Evolutionary conservation across 1,139 yeast genomes (phyloP).

Genomic region (Protomyces macrosporus): DNA sequence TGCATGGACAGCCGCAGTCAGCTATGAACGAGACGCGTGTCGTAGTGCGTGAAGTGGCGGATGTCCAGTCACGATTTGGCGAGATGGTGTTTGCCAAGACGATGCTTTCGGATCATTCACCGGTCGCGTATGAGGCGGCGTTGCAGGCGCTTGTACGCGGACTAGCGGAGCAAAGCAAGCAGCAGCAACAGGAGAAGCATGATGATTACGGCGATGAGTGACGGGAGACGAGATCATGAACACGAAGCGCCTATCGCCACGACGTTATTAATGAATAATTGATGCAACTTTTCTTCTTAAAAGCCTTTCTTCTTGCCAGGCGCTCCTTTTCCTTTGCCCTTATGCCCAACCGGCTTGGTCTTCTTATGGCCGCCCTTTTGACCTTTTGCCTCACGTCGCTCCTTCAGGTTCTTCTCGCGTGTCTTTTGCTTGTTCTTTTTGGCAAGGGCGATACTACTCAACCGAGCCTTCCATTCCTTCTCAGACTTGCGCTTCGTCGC

Average conservation of each 20-base stretch:
- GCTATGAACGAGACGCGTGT: neutral
- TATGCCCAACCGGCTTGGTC: slow-evolving; percentile 19
- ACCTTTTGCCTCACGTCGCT: slow-evolving; percentile 23
- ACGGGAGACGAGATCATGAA: neutral
- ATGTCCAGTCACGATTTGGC: neutral
- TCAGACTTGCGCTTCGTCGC: slow-evolving; percentile 74
- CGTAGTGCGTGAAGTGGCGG: neutral
- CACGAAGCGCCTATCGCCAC: neutral
- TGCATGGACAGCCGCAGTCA: no score
- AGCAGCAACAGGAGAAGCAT: neutral
- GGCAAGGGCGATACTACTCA: slow-evolving; percentile 65
- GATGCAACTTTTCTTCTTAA: neutral
- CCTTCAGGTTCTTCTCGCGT: slow-evolving; percentile 81
- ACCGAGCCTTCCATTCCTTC: slow-evolving; percentile 77
- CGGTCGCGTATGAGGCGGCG: neutral
- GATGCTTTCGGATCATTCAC: neutral
- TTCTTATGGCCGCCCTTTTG: slow-evolving; percentile 20
- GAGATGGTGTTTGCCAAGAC: neutral
- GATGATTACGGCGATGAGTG: neutral
- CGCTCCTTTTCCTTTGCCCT: slow-evolving; percentile 12
- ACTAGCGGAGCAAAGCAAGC: neutral
- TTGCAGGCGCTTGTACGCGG: neutral
- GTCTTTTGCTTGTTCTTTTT: slow-evolving; percentile 73
- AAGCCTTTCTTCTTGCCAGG: neutral
- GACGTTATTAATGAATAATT: no score